Base-by-base conservation (phyloP, 306 rosid species). In the Cucurbita argyrosperma region DNA sequence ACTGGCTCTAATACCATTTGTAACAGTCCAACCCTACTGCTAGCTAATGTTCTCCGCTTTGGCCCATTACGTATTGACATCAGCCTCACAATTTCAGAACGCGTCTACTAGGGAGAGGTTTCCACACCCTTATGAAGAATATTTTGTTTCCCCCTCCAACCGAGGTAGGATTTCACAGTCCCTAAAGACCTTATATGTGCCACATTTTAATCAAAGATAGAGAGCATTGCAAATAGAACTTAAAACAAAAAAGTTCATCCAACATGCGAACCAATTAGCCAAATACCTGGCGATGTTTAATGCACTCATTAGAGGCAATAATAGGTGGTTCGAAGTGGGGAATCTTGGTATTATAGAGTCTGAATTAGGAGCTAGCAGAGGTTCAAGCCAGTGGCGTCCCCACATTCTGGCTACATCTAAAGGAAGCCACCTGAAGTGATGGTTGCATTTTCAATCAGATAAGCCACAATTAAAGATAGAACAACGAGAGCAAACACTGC, bases 331-430 rank as follows among this genome's bases (percentile, higher is more conserved):
- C 57, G 97, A 88, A 58, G 81, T 43, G 74, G 92, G 87, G 64
- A 95, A 91, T 6, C 81, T 38, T 0, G 96, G 86, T 82, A 89
- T 63, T 68, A 56, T 45, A 6, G 84, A 80, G 69, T 87, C 89
- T 18, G 97, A 89, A 85, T 82, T 89, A 50, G 97, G 92, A 66
- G 86, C 71, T 75, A 91, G 78, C 66, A 89, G 42, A 10, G 96
- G 90, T 80, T 95, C 99, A 63, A 95, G 99, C 97, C 97, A 88
- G 80, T 84, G 92, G 55, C 96, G 96, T 45, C 96, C 96, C 97
- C 99, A 95, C 96, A 89, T 91, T 85, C 88, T 87, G 67, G 99
- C 99, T 81, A 95, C 89, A 68, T 91, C 99, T 76, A 87, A 81
- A 62, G 99, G 96, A 87, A 95, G 96, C 97, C 97, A 88, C 85